Percentiles rank a stretch among this genome's conserved stretches.
phyloP scores from a whole-genome alignment of 495 filamentous ascomycete species.

The Achaetomiella virescens region DNA sequence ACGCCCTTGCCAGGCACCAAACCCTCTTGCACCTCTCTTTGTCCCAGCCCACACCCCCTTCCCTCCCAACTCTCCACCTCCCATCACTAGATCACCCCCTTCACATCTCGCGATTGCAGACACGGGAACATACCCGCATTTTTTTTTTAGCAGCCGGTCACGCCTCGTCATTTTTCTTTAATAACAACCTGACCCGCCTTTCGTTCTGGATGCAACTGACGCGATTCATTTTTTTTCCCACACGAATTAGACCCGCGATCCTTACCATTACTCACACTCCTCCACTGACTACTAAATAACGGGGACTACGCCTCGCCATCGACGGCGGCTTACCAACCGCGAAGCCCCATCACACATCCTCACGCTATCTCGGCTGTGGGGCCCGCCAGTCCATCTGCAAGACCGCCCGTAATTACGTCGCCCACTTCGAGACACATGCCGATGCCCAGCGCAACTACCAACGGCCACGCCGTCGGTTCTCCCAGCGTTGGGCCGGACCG shows the following conservation, averaged over 20 bases:
- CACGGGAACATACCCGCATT: not conserved
- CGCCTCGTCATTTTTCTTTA: conserved; percentile 11
- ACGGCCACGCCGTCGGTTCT: conserved; percentile 38
- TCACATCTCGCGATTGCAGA: not conserved
- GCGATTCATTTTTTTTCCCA: conserved; percentile 16
- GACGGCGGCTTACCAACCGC: conserved; percentile 47
- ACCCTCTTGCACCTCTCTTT: not conserved
- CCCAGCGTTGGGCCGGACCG: conserved; percentile 40
- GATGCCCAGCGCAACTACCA: conserved; percentile 39
- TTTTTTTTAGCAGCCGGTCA: not conserved
- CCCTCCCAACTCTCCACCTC: not conserved
- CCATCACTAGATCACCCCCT: not conserved
- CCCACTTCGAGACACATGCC: conserved; percentile 42
- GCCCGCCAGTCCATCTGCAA: conserved; percentile 47
- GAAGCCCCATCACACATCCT: conserved; percentile 49
- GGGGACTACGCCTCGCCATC: conserved; percentile 51
- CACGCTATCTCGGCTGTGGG: conserved; percentile 48
- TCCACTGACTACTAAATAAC: conserved; percentile 49
- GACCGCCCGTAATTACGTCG: conserved; percentile 47
- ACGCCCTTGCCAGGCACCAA: conserved; percentile 4
- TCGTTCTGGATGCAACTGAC: conserved; percentile 18
- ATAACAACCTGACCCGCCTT: conserved; percentile 7
- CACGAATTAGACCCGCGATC: conserved; percentile 43
- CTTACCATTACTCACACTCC: conserved; percentile 42
- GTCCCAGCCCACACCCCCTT: not conserved